Conservation (phyloP, 371 early-diverging fungal species). For the Coemansia sp. region DNA sequence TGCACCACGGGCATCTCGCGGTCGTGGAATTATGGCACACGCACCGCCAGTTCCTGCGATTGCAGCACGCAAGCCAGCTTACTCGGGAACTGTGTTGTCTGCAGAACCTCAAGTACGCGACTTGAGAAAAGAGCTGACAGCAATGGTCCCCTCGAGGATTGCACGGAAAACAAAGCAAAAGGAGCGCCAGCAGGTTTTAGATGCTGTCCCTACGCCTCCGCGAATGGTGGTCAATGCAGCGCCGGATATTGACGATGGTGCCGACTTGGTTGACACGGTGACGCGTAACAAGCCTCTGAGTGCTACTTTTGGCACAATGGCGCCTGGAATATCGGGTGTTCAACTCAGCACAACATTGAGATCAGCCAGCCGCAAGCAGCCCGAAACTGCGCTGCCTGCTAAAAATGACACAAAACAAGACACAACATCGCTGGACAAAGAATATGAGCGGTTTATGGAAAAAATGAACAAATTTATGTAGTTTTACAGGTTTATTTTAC, state of each 20-base stretch:
- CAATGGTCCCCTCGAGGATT: slow-evolving; percentile 45
- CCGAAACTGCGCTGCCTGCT: not conserved
- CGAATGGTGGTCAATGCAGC: slow-evolving; percentile 39
- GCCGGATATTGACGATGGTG: slow-evolving; percentile 20
- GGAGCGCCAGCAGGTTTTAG: slow-evolving; percentile 30
- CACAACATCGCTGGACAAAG: slow-evolving; percentile 15
- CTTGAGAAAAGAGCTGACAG: slow-evolving; percentile 52
- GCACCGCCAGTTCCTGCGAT: not conserved
- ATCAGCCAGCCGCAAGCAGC: not conserved
- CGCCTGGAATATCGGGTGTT: not conserved
- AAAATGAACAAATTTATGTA: slow-evolving; percentile 16
- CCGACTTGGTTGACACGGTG: not conserved
- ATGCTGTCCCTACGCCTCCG: slow-evolving; percentile 22
- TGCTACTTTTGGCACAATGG: not conserved
- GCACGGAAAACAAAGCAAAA: slow-evolving; percentile 39
- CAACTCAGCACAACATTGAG: not conserved
- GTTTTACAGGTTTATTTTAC: not conserved
- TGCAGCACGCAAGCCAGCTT: not conserved
- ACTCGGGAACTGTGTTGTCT: slow-evolving; percentile 40
- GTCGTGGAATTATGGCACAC: not conserved
- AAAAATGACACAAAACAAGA: not conserved
- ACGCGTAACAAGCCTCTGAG: not conserved
- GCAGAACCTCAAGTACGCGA: slow-evolving; percentile 55
- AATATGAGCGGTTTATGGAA: slow-evolving; percentile 22
- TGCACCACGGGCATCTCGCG: not conserved